A percentile compares a stretch with the other conserved stretches of the same genome.
Evolutionary conservation across 257 asterid species (phyloP).

Genomic region (Ocimum tenuiflorum): DNA sequence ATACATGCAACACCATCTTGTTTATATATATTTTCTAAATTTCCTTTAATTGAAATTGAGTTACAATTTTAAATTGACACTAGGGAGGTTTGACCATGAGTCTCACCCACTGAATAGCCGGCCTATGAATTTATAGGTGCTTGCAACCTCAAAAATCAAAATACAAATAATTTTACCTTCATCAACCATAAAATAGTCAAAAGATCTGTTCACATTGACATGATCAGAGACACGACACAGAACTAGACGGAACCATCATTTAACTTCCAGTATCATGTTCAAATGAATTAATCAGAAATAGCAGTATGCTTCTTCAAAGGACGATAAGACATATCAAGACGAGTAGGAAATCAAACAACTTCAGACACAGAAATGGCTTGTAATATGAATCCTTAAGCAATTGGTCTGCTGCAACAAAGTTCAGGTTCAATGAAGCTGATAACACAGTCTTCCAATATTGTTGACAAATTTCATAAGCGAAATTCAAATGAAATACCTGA

Average conservation of each 20-base stretch:
- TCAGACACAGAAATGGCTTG: background rate
- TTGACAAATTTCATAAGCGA: background rate
- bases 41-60: too few species aligned
- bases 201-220: background rate
- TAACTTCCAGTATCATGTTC: background rate
- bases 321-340: background rate
- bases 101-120: too few species aligned
- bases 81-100: too few species aligned
- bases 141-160: background rate
- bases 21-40: too few species aligned
- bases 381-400: background rate
- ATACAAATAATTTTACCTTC: background rate
- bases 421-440: background rate
- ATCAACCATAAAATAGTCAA: background rate
- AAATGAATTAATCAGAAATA: background rate
- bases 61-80: too few species aligned
- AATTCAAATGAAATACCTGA: conserved; percentile 38
- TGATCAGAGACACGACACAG: background rate
- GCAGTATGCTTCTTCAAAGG: background rate
- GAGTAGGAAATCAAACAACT: background rate
- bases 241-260: background rate
- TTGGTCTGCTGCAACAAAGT: background rate
- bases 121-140: background rate
- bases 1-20: conserved; percentile 30
- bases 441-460: background rate